Evolutionary conservation across 768 basidiomycete species (phyloP).

Genomic region (Heimioporus sp.): DNA sequence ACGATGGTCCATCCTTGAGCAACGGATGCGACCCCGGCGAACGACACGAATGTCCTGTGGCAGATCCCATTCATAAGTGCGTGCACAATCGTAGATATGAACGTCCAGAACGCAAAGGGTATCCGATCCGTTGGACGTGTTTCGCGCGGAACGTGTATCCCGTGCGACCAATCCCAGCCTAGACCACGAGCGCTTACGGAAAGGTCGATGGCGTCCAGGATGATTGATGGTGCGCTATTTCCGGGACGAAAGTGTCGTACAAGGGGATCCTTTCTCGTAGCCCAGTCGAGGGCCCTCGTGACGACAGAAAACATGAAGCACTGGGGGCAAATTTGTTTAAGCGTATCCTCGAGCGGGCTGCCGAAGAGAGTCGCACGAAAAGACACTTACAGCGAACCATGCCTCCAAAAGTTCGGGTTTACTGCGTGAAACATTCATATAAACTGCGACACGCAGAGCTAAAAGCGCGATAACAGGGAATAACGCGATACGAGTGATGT

Average conservation of each 20-base stretch:
- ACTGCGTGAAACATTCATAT: slow-evolving; percentile 9
- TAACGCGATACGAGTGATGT: slow-evolving; percentile 41
- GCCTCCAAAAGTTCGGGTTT: slow-evolving; percentile 4
- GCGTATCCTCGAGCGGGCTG: background rate
- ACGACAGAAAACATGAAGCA: slow-evolving; percentile 10
- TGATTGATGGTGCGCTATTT: background rate
- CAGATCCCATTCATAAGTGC: slow-evolving; percentile 44
- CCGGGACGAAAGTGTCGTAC: slow-evolving; percentile 11
- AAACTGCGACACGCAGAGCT: slow-evolving; percentile 37
- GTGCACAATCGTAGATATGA: slow-evolving; percentile 33
- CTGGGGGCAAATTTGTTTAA: slow-evolving; percentile 2
- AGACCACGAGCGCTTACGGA: slow-evolving; percentile 51
- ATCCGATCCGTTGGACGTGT: slow-evolving; percentile 38
- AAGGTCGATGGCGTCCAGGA: slow-evolving; percentile 49
- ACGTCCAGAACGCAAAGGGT: slow-evolving; percentile 37
- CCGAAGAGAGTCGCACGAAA: no score
- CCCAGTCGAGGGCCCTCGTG: slow-evolving; percentile 16
- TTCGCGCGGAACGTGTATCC: slow-evolving; percentile 30
- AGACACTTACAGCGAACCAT: slow-evolving; percentile 9
- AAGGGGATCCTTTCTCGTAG: slow-evolving; percentile 10
- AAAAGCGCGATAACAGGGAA: slow-evolving; percentile 45
- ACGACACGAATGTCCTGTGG: slow-evolving; percentile 46
- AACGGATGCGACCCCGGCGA: slow-evolving; percentile 28
- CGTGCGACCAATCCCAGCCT: slow-evolving; percentile 59
- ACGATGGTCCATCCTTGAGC: slow-evolving; percentile 30